Evolutionary conservation across 2,329 filamentous ascomycete species (phyloP), one percentile per base, ranked within the genome.

Genomic region (Decorospora gaudefroyi): DNA sequence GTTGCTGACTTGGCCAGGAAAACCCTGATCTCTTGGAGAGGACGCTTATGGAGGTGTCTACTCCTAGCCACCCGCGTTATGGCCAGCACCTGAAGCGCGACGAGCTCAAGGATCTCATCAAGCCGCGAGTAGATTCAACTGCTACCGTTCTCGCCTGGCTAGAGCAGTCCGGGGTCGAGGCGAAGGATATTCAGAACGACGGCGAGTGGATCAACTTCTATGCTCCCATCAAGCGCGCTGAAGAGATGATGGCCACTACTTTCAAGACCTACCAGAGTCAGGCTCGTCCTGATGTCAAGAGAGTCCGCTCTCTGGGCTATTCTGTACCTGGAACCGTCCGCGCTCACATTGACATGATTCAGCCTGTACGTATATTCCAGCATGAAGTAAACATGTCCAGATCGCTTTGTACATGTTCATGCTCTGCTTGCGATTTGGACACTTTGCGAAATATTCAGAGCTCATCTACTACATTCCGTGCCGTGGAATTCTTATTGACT

Each of bases 191-290:
- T 11, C 70, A 79, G 33, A 71, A 80, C 9, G 69, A 77, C 49
- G 75, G 78, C 46, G 78, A 85, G 62, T 86, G 83, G 83, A 73
- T 87, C 57, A 80, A 77, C 49, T 82, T 87, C 59, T 69, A 72
- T 33, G 75, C 77, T 3, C 75, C 75, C 2, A 75, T 81, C 3
- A 64, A 66, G 26, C 72, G 75, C 29, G 82, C 83, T 4, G 77
- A 83, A 45, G 61, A 67, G 9, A 73, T 87, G 61, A 69, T 86
- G 52, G 72, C 77, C 48, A 80, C 84, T 3, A 70, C 72, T 5
- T 86, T 86, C 63, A 74, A 73, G 44, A 75, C 77, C 52, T 86
- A 81, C 59, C 72, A 76, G 46, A 75, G 78, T 53, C 57, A 69
- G 9, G 65, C 69, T 9, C 67, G 68, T n/a, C 70, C 67, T 13